These are phyloP conservation scores for Mycena citricolor DNA, from an alignment of 1,284 basidiomycete genomes.

Conservation along the genomic window DNA sequence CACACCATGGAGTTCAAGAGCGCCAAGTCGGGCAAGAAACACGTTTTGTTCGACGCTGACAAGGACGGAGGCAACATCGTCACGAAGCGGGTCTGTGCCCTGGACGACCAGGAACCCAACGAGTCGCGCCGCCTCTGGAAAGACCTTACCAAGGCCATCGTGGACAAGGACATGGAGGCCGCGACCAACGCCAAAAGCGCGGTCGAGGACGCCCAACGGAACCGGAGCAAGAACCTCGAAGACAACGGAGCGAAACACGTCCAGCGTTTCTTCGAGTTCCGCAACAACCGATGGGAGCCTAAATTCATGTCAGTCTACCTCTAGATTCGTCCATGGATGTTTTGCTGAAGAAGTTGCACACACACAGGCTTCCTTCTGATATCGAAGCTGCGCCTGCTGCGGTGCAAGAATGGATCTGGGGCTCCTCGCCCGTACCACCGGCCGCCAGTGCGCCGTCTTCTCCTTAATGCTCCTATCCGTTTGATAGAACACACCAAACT, in stretches of 20 bases:
- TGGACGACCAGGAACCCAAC: conserved; percentile 86
- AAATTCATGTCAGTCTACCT: conserved; percentile 61
- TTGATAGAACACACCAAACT: no score
- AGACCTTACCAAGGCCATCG: conserved; percentile 85
- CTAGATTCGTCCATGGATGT: conserved; percentile 1
- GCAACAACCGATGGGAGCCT: conserved; percentile 79
- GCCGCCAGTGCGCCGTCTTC: conserved; percentile 6
- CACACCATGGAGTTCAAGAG: conserved; percentile 87
- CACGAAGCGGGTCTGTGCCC: conserved; percentile 82
- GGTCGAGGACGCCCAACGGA: conserved; percentile 93
- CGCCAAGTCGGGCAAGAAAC: conserved; percentile 65
- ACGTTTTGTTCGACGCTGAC: conserved; percentile 82
- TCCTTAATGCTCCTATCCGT: no score
- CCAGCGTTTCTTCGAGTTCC: conserved; percentile 81
- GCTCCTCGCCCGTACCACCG: conserved; percentile 21
- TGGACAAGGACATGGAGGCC: conserved; percentile 87
- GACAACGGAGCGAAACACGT: conserved; percentile 66
- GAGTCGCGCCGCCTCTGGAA: conserved; percentile 92
- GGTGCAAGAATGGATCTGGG: conserved; percentile 46
- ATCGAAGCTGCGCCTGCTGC: conserved; percentile 17
- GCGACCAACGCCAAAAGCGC: conserved; percentile 89
- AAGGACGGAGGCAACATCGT: conserved; percentile 72
- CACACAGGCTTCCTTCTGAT: conserved; percentile 12
- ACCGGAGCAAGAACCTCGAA: conserved; percentile 76
- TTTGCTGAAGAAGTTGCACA: not conserved